phyloP scores from a whole-genome alignment of 495 filamentous ascomycete genomes.

The Annulohypoxylon maeteangense region DNA sequence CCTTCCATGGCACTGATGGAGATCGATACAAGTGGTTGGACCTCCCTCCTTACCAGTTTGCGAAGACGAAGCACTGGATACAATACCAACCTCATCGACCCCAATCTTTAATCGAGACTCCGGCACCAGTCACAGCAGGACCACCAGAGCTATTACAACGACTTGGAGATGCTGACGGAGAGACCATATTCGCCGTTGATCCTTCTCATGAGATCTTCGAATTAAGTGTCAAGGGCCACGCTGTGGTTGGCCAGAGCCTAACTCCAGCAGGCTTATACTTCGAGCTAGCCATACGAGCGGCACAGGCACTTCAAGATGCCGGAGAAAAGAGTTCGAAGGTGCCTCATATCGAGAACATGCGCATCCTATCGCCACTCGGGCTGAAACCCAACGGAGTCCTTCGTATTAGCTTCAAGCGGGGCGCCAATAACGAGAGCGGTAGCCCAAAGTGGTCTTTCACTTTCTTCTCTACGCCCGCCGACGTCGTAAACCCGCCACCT shows the following conservation, averaged over 20 bases:
- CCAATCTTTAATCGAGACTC: constrained; percentile 11
- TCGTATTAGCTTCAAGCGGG: constrained; percentile 15
- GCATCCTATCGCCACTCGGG: constrained; percentile 18
- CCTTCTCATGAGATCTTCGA: constrained; percentile 23
- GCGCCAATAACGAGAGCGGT: not conserved
- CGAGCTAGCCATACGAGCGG: constrained; percentile 32
- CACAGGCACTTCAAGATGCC: not conserved
- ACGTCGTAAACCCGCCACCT: not conserved
- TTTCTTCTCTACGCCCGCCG: constrained; percentile 17
- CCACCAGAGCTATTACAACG: constrained; percentile 8
- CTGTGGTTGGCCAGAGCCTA: constrained; percentile 16
- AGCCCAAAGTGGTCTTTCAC: constrained; percentile 16
- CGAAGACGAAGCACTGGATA: constrained; percentile 53
- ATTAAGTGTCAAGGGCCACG: constrained; percentile 26
- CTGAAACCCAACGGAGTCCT: constrained; percentile 16
- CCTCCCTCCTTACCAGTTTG: constrained; percentile 67
- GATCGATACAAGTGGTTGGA: constrained; percentile 46
- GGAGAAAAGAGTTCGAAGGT: constrained; percentile 6
- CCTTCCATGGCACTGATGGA: constrained; percentile 29
- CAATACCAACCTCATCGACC: constrained; percentile 15
- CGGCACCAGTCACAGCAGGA: constrained; percentile 9
- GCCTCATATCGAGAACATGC: constrained; percentile 22
- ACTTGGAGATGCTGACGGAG: constrained; percentile 38
- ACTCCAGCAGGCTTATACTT: constrained; percentile 30
- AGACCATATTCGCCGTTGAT: constrained; percentile 24